Percentiles rank a stretch among this genome's conserved stretches.
Evolutionary conservation across 2,329 filamentous ascomycete species (phyloP).

Genomic region (Ascochyta fabae): DNA sequence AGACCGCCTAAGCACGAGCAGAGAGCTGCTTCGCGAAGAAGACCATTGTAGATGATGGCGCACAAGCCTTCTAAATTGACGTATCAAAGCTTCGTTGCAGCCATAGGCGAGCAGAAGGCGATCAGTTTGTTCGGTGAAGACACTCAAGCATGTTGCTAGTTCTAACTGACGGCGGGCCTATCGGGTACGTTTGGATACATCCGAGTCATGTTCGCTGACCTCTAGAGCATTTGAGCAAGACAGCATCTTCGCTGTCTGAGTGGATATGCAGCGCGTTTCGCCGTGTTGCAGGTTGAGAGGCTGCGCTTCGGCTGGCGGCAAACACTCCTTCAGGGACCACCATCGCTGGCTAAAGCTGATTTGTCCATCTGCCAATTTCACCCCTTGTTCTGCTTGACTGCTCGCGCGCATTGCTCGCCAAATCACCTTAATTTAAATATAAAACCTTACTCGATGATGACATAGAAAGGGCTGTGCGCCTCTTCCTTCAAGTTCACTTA

Average conservation of each 20-base stretch:
- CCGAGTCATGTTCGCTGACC: background rate
- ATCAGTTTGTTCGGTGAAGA: background rate
- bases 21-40: too few species aligned
- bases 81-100: too few species aligned
- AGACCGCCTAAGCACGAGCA: too few species aligned
- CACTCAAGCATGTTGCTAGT: background rate
- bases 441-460: constrained; percentile 26
- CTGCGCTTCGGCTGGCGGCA: constrained; percentile 35
- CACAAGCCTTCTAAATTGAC: too few species aligned
- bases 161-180: background rate
- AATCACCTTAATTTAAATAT: constrained; percentile 29
- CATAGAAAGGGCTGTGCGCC: constrained; percentile 34
- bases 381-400: constrained; percentile 19
- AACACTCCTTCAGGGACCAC: constrained; percentile 18
- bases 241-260: constrained; percentile 11
- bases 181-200: background rate
- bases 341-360: constrained; percentile 25
- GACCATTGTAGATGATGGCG: too few species aligned
- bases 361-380: constrained; percentile 17
- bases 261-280: constrained; percentile 33
- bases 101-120: too few species aligned
- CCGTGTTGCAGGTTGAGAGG: constrained; percentile 41
- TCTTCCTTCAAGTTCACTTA: constrained; percentile 15
- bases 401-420: constrained; percentile 24
- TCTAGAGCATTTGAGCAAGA: background rate